Conservation (phyloP, 208 protist species). For the Angomonas ambiguus region DNA sequence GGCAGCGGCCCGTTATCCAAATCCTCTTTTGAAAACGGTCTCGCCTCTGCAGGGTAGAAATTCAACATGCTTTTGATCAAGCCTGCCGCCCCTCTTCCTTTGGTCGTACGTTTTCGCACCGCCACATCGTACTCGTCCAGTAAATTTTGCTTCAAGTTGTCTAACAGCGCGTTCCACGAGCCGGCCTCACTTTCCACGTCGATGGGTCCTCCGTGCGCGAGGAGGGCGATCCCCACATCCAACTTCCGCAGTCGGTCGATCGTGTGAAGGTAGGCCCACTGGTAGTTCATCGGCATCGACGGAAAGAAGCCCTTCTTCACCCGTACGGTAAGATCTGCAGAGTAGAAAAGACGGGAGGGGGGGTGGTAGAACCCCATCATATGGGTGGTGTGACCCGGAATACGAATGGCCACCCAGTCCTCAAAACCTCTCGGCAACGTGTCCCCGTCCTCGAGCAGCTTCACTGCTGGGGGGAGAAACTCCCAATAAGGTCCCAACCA, state of each 20-base stretch:
- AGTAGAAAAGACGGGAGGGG: conserved; percentile 33
- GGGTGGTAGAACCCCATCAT: conserved; percentile 49
- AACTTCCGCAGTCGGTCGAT: conserved; percentile 31
- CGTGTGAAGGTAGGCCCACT: conserved; percentile 30
- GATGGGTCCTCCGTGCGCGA: conserved; percentile 40
- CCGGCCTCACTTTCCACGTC: conserved; percentile 23
- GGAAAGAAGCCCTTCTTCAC: conserved; percentile 31
- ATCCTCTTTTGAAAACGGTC: neutral
- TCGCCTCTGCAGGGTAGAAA: neutral
- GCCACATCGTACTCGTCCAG: too few relatives aligned
- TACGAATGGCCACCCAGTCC: conserved; percentile 36
- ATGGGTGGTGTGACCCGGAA: conserved; percentile 48
- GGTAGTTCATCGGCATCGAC: conserved; percentile 27
- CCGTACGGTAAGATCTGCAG: conserved; percentile 32
- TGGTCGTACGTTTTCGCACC: neutral
- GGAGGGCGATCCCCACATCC: conserved; percentile 25
- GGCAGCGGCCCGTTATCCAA: neutral
- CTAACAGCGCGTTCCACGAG: conserved; percentile 32
- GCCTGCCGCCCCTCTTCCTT: neutral
- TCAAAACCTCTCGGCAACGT: conserved; percentile 37
- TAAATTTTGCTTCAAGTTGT: conserved; percentile 21
- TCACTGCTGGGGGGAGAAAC: conserved; percentile 12
- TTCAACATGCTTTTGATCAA: neutral
- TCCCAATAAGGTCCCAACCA: conserved; percentile 31
- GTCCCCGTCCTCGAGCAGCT: conserved; percentile 19